Evolutionary conservation across 345 rosid species (phyloP).

Genomic region (Cardamine resedifolia): DNA sequence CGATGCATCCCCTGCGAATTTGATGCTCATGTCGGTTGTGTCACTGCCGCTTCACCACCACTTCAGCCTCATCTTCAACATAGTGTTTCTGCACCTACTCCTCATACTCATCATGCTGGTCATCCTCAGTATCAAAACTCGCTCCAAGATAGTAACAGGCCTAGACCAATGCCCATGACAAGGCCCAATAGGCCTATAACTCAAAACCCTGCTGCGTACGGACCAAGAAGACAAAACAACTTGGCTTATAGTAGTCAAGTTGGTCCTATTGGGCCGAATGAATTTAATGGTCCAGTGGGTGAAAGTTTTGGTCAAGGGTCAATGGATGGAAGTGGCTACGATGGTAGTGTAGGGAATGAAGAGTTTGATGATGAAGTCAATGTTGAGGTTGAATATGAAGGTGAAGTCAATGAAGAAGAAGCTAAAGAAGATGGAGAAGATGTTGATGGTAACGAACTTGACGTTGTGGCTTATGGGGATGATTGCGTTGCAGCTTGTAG

Average conservation of each 20-base stretch:
- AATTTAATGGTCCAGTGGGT: not conserved
- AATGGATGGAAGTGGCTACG: slow-evolving; percentile 14
- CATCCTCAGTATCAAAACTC: slow-evolving; percentile 7
- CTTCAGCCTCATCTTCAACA: slow-evolving; percentile 35
- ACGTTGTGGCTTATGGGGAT: slow-evolving; percentile 16
- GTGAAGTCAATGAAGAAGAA: slow-evolving; percentile 15
- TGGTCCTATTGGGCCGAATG: slow-evolving; percentile 5
- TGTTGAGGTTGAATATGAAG: slow-evolving; percentile 27
- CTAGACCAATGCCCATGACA: slow-evolving; percentile 11
- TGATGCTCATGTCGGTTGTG: slow-evolving; percentile 58
- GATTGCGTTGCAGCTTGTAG: slow-evolving; percentile 1
- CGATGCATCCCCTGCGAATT: slow-evolving; percentile 54
- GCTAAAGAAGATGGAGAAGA: not conserved
- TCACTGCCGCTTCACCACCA: not conserved
- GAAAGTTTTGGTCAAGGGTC: slow-evolving; percentile 25
- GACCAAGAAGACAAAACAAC: slow-evolving; percentile 25
- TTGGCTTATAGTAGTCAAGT: not conserved
- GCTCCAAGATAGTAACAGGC: not conserved
- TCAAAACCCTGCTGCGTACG: not conserved
- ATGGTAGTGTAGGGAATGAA: not conserved
- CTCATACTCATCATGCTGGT: not conserved
- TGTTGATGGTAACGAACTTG: slow-evolving; percentile 2
- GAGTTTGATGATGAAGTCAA: slow-evolving; percentile 22
- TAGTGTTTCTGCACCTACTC: slow-evolving; percentile 28
- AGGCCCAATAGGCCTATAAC: not conserved